These are phyloP conservation scores for Paramecium primaurelia DNA, from an alignment of 73 alveolate species.

Conservation along the genomic window DNA sequence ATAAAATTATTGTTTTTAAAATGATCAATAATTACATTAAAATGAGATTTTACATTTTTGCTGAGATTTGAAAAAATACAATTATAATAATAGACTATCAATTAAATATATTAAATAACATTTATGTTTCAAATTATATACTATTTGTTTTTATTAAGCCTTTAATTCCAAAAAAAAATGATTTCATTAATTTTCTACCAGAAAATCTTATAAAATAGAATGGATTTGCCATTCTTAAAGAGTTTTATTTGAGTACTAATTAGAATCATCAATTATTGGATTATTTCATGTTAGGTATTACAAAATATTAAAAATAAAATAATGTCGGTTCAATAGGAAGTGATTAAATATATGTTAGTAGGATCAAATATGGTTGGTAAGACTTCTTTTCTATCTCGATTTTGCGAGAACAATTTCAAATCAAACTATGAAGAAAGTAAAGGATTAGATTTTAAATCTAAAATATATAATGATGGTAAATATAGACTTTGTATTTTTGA, in stretches of 20 bases:
- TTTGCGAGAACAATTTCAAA: slow-evolving; percentile 63
- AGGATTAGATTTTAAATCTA: slow-evolving; percentile 69
- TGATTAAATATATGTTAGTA: not conserved
- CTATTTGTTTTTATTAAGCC: too few species aligned
- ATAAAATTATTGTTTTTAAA: too few species aligned
- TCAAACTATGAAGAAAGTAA: slow-evolving; percentile 63
- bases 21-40: too few species aligned
- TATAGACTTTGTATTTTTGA: not conserved
- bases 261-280: not conserved
- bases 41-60: too few species aligned
- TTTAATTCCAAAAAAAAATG: too few species aligned
- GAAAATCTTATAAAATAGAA: too few species aligned
- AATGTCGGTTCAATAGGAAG: not conserved
- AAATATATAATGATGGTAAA: slow-evolving; percentile 44
- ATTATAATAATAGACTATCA: too few species aligned
- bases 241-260: not conserved
- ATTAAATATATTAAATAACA: too few species aligned
- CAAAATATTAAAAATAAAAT: not conserved
- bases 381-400: slow-evolving; percentile 59
- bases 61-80: too few species aligned
- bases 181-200: too few species aligned
- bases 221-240: too few species aligned
- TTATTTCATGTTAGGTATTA: not conserved
- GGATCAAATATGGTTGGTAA: slow-evolving; percentile 53
- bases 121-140: too few species aligned